Base-by-base conservation (phyloP, 345 rosid species). In the Cochlearia excelsa region DNA sequence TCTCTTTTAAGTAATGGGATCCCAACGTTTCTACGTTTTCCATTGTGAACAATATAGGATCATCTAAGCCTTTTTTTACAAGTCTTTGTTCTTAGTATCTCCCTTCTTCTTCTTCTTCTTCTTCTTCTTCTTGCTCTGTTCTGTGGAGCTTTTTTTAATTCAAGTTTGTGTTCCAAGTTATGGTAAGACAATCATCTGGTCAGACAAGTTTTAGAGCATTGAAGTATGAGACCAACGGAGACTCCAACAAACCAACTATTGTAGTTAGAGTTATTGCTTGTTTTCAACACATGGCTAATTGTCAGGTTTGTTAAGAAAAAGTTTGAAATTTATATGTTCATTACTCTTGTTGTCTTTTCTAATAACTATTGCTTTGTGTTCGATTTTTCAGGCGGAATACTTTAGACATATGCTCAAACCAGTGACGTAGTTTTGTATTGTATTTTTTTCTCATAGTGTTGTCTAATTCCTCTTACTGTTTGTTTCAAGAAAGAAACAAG, bases 111-210 rank as follows among this genome's bases (percentile, higher is more conserved):
- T 56, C 30, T 26, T 61, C 51, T 61, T 50, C 11, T 2, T 16
- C 16, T 57, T 59, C 29, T 55, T 57, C 51, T 8, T 50, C 28
- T 51, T 70, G 62, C 46, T 63, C 64, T 69, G 29, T 61, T 34
- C 38, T 57, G 61, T 59, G 41, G 67, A 60, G 57, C 57, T 60
- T 3, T 37, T 37, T 31, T 34, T 63, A 69, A 73, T 67, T 72
- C 70, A 59, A 71, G 77, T 75, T 71, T 64, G 51, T 27, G 7
- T 37, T 69, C 57, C 85, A 79, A 83, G 88, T 84, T 78, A 93
- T 89, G 99, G 97, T 93, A 86, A 82, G 99, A 75, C 99, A 93
- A 81, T 85, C 92, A 77, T 94, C 97, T 35, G 70, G 95, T 65
- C 94, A 82, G n/a, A 39, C 97, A 63, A 93, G 87, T 80, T 93